Conservation (phyloP, 78 protist species). For the Dictyostelium purpureum region DNA sequence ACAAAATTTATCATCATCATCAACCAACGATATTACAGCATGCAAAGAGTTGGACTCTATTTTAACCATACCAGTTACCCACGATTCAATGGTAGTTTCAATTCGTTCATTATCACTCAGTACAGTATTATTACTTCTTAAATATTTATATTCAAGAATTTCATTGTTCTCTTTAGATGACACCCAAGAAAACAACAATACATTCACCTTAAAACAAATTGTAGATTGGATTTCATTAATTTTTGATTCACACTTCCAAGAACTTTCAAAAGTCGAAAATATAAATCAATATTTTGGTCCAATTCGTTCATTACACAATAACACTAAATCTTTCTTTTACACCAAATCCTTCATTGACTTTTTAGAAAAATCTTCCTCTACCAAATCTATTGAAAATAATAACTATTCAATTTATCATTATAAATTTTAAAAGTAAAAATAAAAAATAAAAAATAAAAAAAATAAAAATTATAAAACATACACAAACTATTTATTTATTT, state of each 20-base stretch:
- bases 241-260: conserved; percentile 45
- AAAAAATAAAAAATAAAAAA: background rate
- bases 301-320: conserved; percentile 10
- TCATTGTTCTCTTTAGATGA: background rate
- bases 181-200: background rate
- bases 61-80: background rate
- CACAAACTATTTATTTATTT: background rate
- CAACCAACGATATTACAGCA: background rate
- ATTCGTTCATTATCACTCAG: background rate
- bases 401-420: conserved; percentile 21
- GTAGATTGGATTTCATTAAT: conserved; percentile 26
- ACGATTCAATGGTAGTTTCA: background rate
- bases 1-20: background rate
- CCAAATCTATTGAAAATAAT: background rate
- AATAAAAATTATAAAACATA: background rate
- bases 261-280: background rate
- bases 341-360: conserved; percentile 19
- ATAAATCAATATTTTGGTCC: conserved; percentile 6
- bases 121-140: background rate
- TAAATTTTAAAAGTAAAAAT: conserved; percentile 4
- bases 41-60: background rate
- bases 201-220: conserved; percentile 18
- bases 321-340: conserved; percentile 12
- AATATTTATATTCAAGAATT: conserved; percentile 10
- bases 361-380: background rate